Percentiles rank a stretch among this genome's conserved stretches.
These are phyloP conservation scores for Wallacemonas collosoma DNA, from an alignment of 208 protist species.

Conservation along the genomic window DNA sequence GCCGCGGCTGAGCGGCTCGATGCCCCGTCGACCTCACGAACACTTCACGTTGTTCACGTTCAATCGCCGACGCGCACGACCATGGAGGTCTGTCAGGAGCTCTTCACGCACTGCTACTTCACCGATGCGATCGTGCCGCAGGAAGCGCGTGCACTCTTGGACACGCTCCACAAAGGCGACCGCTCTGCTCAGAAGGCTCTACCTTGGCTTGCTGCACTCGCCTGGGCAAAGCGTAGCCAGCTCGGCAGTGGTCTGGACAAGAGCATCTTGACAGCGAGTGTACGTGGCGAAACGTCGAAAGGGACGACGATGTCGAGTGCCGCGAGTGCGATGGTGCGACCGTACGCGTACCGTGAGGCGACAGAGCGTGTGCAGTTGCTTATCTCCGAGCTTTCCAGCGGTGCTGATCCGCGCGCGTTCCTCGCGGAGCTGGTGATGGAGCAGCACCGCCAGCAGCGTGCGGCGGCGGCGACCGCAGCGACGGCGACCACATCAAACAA, in stretches of 20 bases:
- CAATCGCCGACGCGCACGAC: slow-evolving; percentile 30
- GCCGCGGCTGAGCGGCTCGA: slow-evolving; percentile 19
- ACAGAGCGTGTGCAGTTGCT: slow-evolving; percentile 2
- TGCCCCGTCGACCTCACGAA: slow-evolving; percentile 37
- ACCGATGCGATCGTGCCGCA: slow-evolving; percentile 7
- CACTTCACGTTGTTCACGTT: slow-evolving; percentile 40
- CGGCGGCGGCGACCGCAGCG: background rate
- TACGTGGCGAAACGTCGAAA: no score
- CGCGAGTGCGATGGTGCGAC: background rate
- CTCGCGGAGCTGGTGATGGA: background rate
- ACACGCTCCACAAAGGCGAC: background rate
- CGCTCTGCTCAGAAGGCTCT: background rate
- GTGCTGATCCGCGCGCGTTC: slow-evolving; percentile 1
- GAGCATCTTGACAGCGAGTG: no score
- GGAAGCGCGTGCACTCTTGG: background rate
- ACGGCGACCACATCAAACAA: background rate
- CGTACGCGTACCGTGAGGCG: slow-evolving; percentile 4
- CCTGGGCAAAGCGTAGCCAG: background rate
- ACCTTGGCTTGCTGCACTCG: slow-evolving; percentile 11
- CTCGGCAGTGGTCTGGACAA: background rate
- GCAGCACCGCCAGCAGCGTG: background rate
- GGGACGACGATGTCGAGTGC: background rate
- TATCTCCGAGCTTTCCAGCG: slow-evolving; percentile 15
- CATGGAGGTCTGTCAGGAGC: slow-evolving; percentile 13
- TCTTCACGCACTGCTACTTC: slow-evolving; percentile 12